A percentile compares a stretch with the other conserved stretches of the same genome.
Evolutionary conservation across 768 basidiomycete genomes (phyloP).

Genomic region (Suillus cothurnatus): DNA sequence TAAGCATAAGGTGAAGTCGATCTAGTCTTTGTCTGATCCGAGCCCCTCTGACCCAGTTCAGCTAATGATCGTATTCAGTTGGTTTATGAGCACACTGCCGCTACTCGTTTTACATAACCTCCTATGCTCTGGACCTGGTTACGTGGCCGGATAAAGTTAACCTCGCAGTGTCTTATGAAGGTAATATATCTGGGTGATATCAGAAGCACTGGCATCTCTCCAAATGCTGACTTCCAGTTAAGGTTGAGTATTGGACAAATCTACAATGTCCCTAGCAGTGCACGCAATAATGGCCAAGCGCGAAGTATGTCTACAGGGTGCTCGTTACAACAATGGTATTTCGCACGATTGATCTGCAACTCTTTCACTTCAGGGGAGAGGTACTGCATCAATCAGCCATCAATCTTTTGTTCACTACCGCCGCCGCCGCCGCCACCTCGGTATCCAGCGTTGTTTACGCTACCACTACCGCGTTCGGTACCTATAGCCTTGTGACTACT

Average conservation of each 20-base stretch:
- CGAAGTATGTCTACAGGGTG: slow-evolving; percentile 44
- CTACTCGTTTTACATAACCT: slow-evolving; percentile 70
- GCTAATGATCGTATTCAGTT: slow-evolving; percentile 62
- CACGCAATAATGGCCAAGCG: slow-evolving; percentile 60
- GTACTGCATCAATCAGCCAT: slow-evolving; percentile 20
- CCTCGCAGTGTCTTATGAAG: slow-evolving; percentile 56
- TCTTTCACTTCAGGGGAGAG: slow-evolving; percentile 29
- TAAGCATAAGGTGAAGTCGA: slow-evolving; percentile 35
- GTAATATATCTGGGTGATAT: slow-evolving; percentile 72
- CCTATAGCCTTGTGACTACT: slow-evolving; percentile 50
- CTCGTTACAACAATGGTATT: neutral
- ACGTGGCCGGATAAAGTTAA: slow-evolving; percentile 47
- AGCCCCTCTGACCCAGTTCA: slow-evolving; percentile 12
- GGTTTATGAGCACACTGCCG: slow-evolving; percentile 53
- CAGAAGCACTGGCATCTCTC: slow-evolving; percentile 9
- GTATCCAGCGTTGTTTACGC: slow-evolving; percentile 18
- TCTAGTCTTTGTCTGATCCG: neutral
- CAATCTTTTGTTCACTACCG: neutral
- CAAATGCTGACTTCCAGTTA: neutral
- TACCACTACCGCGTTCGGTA: slow-evolving; percentile 32
- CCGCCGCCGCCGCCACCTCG: slow-evolving; percentile 4
- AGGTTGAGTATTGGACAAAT: slow-evolving; percentile 66
- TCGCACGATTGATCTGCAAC: neutral
- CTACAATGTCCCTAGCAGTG: slow-evolving; percentile 35
- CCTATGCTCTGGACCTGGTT: slow-evolving; percentile 58